Base-by-base conservation (phyloP, 495 filamentous ascomycete species). In the Opeltia flavorubescens region DNA sequence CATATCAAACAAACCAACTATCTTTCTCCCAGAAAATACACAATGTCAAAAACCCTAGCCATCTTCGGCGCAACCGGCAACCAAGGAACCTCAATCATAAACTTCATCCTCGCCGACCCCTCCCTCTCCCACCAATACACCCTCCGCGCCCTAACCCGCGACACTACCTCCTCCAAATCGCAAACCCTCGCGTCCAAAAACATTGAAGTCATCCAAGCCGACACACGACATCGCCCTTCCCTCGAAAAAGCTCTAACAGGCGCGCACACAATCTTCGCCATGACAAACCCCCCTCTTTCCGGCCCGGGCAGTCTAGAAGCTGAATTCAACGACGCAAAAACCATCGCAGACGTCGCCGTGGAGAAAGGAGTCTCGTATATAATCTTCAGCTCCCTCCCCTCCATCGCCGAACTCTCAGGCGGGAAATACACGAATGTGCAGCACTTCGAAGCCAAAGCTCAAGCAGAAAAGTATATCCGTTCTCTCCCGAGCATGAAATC, bases 51-150 rank as follows among this genome's bases (percentile, higher is more conserved):
- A 39, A 44, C 71, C 43, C 60, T 82, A 52, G 70, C 69, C 27
- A 66, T 84, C 26, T 78, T 81, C 50, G 77, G 77, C 9, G 72
- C 75, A 8, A 82, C 80, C 15, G 77, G 80, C 55, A 61, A 71
- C 13, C 79, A 82, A 55, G 80, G 79, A 28, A 62, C 70, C 27
- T 78, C 75, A 3, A 66, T 83, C 33, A 60, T 80, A 50, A 61
- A 67, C 50, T 47, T 53, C 20, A 61, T 82, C 17, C 65, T 78
- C 2, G 50, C 58, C 9, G 64, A 78, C 54, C 54, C 77, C 0
- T 53, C 59, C 20, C 61, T 75, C 15, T 69, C 66, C 9, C 52
- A 65, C 4, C 50, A 61, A 34, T 84, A 65, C 60, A 61, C 59
- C 24, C 51, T 84, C 47, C 70, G 78, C 24, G 78, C 61, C 43